Conservation (phyloP, 2,329 filamentous ascomycete species). For the Sphaceloma murrayae region DNA sequence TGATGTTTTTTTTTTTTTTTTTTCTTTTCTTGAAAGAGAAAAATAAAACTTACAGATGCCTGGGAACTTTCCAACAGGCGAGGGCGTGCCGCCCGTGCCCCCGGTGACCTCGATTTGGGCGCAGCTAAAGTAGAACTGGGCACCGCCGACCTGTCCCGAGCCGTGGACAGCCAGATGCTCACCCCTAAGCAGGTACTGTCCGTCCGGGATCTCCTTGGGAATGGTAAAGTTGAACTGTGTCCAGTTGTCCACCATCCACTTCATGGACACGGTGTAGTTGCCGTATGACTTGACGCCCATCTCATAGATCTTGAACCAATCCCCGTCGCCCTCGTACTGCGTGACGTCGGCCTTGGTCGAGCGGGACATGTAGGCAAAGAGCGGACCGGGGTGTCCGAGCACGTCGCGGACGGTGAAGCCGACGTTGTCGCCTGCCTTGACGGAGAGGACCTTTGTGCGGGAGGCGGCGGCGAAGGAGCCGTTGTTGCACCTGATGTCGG, state of each 20-base stretch:
- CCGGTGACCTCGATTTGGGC: slow-evolving; percentile 20
- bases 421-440: slow-evolving; percentile 20
- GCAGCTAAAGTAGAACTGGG: slow-evolving; percentile 34
- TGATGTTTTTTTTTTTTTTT: too few species aligned
- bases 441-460: slow-evolving; percentile 26
- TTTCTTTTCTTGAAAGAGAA: neutral
- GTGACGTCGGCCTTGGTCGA: slow-evolving; percentile 18
- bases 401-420: slow-evolving; percentile 17
- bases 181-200: slow-evolving; percentile 47
- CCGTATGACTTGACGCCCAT: slow-evolving; percentile 13
- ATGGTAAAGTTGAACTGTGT: slow-evolving; percentile 28
- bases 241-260: slow-evolving; percentile 18
- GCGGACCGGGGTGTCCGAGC: slow-evolving; percentile 23
- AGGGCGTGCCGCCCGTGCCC: slow-evolving; percentile 10
- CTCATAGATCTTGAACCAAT: slow-evolving; percentile 22
- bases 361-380: slow-evolving; percentile 23
- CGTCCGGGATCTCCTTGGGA: slow-evolving; percentile 43
- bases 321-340: slow-evolving; percentile 19
- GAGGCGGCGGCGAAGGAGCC: slow-evolving; percentile 24
- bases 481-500: slow-evolving; percentile 20
- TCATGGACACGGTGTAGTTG: slow-evolving; percentile 14
- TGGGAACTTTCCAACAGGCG: slow-evolving; percentile 17
- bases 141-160: slow-evolving; percentile 29
- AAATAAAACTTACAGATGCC: slow-evolving; percentile 16
- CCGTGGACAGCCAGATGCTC: slow-evolving; percentile 48